phyloP scores from a whole-genome alignment of 1,139 yeast genomes.

The Candida labiduridarum region DNA sequence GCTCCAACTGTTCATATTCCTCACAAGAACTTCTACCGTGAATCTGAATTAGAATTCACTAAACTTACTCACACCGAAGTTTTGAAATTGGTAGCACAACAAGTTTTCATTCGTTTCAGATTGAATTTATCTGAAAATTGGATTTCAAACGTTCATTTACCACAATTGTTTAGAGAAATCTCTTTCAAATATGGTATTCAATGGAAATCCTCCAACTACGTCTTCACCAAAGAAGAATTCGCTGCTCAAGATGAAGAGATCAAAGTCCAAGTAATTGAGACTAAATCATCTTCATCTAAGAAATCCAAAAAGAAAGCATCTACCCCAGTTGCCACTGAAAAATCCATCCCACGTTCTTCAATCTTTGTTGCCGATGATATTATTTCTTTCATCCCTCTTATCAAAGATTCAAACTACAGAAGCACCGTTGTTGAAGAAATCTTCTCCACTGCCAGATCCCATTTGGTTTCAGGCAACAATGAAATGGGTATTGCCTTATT shows the following conservation, averaged over 20 bases:
- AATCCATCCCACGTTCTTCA: constrained; percentile 27
- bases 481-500: constrained; percentile 60
- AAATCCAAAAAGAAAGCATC: constrained; percentile 38
- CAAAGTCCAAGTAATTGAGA: constrained; percentile 18
- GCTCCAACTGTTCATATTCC: constrained; percentile 49
- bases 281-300: constrained; percentile 17
- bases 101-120: constrained; percentile 67
- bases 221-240: constrained; percentile 49
- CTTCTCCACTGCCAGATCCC: constrained; percentile 67
- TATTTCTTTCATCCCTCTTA: constrained; percentile 66
- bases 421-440: constrained; percentile 77
- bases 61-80: constrained; percentile 49
- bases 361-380: constrained; percentile 66
- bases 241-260: constrained; percentile 30
- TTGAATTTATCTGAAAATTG: constrained; percentile 54
- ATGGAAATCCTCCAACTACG: constrained; percentile 62
- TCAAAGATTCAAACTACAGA: constrained; percentile 70
- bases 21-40: constrained; percentile 45
- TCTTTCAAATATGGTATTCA: constrained; percentile 85
- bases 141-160: constrained; percentile 37
- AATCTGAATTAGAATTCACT: constrained; percentile 45
- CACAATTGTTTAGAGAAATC: constrained; percentile 67
- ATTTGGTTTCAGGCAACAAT: constrained; percentile 32
- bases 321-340: constrained; percentile 26
- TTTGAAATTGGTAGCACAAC: constrained; percentile 43